Evolutionary conservation across 441 rosid species (phyloP), one percentile per base, ranked within the genome.

Genomic region (Populus trichocarpa): DNA sequence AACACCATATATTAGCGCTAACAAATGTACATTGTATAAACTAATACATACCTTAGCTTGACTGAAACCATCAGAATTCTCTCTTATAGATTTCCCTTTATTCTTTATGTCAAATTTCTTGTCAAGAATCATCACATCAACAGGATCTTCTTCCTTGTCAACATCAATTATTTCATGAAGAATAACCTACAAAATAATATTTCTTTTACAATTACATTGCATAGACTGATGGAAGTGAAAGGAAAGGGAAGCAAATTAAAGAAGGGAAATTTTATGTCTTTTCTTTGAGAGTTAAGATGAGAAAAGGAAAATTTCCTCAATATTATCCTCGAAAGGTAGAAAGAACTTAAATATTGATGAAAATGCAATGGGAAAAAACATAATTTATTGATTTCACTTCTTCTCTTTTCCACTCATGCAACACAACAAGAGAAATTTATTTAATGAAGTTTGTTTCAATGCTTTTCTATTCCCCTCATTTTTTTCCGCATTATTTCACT

Each of bases 71-170:
- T 75, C 77, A 68, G 84, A 80, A 36, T 61, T 78, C 74, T 68
- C 67, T 23, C 81, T 77, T 64, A 86, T 72, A 61, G 86, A 86
- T 83, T 92, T 95, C 83, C 95, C 95, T 87, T 93, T 90, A 76
- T 84, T 84, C 80, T 79, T 84, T 53, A 42, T 33, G 80, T 84
- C 88, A 77, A 70, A 81, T 73, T 77, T 80, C 81, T 79, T 79
- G 79, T 81, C 89, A 81, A 80, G 57, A 66, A 85, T 70, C 77
- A 78, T 68, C 73, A 84, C 73, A 83, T 85, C 88, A 74, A 79
- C 79, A 78, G 77, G 71, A 80, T 84, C 90, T 53, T 90, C 92
- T 75, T 90, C 87, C 35, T 84, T 80, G 65, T 91, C 93, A 75
- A 84, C 79, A 82, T 90, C 91, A 84, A 88, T 90, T 32, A 86